Evolutionary conservation across 441 rosid species (phyloP), one percentile per base, ranked within the genome.

Genomic region (Omphalea diandra): DNA sequence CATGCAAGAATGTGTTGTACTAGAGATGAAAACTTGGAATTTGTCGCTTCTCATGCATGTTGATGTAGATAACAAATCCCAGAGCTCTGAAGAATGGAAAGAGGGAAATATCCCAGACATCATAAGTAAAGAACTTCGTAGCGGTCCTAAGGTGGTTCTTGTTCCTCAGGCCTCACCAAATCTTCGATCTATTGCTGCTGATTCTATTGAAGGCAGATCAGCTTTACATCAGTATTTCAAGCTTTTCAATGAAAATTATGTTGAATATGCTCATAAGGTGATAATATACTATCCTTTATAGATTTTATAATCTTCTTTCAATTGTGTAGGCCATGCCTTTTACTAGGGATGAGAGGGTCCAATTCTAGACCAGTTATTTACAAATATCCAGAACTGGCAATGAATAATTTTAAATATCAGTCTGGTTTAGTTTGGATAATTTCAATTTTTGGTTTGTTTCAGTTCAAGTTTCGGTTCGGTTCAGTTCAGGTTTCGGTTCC

Each of bases 261-360:
- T 90, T 44, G 97, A 89, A 68, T 96, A 96, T 83, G 98, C 98
- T 4, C 98, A 93, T 78, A 96, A 93, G 97, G 99, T 93, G 79
- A 80, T 82, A 65, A 78, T 55, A 27, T 43, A 38, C 17, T 36
- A 50, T 36, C 49, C 29, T 7, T 12, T 44, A 33, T 26, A 56
- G 53, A 26, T 54, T 58, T 36, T 41, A 26, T 35, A 12, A 57
- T 12, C 17, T 11, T 33, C 46, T 53, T 62, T 58, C 46, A 14
- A 43, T 65, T 11, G 38, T 27, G 32, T 63, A 24, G 50, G 26
- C 20, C 52, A 33, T 50, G n/a, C n/a, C n/a, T n/a, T n/a, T n/a
- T n/a, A n/a, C n/a, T n/a, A n/a, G n/a, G n/a, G n/a, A n/a, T n/a
- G n/a, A n/a, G n/a, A n/a, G n/a, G n/a, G n/a, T n/a, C n/a, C n/a